These are phyloP conservation scores for Biscogniauxia mediterranea DNA, from an alignment of 2,329 filamentous ascomycete genomes.

Conservation along the genomic window DNA sequence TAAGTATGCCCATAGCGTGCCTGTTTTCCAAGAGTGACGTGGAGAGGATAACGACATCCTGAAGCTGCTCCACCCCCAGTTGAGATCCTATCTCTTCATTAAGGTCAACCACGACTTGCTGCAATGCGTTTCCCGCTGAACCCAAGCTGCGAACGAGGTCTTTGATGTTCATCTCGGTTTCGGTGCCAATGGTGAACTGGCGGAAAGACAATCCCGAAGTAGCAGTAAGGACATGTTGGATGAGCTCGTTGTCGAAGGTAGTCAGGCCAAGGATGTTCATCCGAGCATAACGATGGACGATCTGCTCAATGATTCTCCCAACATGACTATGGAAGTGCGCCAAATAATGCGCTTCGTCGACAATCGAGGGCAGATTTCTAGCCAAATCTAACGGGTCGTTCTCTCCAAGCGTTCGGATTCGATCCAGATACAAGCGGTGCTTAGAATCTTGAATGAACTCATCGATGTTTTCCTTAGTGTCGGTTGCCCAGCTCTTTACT, in stretches of 20 bases:
- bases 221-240: conserved; percentile 29
- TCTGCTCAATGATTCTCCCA: conserved; percentile 35
- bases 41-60: conserved; percentile 36
- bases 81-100: conserved; percentile 10
- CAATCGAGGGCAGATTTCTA: conserved; percentile 25
- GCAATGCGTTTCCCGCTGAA: conserved; percentile 8
- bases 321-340: conserved; percentile 34
- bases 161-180: conserved; percentile 15
- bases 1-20: conserved; percentile 18
- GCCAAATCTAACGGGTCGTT: conserved; percentile 19
- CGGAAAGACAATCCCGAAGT: conserved; percentile 33
- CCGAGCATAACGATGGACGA: conserved; percentile 38
- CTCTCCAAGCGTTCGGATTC: conserved; percentile 28
- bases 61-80: conserved; percentile 12
- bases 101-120: conserved; percentile 23
- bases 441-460: conserved; percentile 34
- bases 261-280: conserved; percentile 41
- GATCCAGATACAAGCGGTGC: conserved; percentile 29
- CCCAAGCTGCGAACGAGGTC: background rate
- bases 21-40: conserved; percentile 33
- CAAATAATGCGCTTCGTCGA: conserved; percentile 33
- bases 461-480: conserved; percentile 31
- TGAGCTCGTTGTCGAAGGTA: conserved; percentile 31
- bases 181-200: conserved; percentile 28
- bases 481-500: conserved; percentile 13